phyloP scores from a whole-genome alignment of 495 filamentous ascomycete genomes.

The Aspergillus cristatus region DNA sequence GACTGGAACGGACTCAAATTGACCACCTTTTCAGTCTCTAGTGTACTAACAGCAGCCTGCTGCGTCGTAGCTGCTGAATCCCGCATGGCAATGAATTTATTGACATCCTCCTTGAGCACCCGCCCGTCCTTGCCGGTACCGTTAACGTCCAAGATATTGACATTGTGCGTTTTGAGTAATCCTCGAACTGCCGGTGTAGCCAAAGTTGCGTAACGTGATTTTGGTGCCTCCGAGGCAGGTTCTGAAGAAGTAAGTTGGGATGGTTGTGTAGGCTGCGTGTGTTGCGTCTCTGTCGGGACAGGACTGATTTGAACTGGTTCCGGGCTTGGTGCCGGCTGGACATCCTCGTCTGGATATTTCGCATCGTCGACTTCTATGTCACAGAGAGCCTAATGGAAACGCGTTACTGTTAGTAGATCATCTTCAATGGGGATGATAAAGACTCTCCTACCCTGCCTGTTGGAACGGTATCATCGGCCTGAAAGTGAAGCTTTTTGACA shows the following conservation, averaged over 20 bases:
- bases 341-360: conserved; percentile 47
- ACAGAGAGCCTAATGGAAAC: conserved; percentile 32
- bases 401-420: conserved; percentile 3
- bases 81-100: conserved; percentile 47
- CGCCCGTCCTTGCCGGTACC: conserved; percentile 91
- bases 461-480: conserved; percentile 89
- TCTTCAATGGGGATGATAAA: background rate
- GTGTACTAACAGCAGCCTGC: conserved; percentile 15
- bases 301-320: conserved; percentile 16
- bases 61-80: conserved; percentile 11
- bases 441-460: conserved; percentile 61
- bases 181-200: conserved; percentile 93
- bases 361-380: conserved; percentile 52
- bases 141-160: conserved; percentile 65
- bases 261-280: conserved; percentile 13
- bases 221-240: conserved; percentile 5
- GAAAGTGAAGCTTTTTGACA: conserved; percentile 93
- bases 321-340: conserved; percentile 22
- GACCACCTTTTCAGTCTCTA: conserved; percentile 55
- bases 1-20: conserved; percentile 69
- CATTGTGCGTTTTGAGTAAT: conserved; percentile 62
- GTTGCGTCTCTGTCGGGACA: conserved; percentile 8
- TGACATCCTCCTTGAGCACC: conserved; percentile 90
- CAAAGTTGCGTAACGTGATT: conserved; percentile 53
- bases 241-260: conserved; percentile 6